Base-by-base conservation (phyloP, 768 basidiomycete genomes). In the Jaapia argillacea region DNA sequence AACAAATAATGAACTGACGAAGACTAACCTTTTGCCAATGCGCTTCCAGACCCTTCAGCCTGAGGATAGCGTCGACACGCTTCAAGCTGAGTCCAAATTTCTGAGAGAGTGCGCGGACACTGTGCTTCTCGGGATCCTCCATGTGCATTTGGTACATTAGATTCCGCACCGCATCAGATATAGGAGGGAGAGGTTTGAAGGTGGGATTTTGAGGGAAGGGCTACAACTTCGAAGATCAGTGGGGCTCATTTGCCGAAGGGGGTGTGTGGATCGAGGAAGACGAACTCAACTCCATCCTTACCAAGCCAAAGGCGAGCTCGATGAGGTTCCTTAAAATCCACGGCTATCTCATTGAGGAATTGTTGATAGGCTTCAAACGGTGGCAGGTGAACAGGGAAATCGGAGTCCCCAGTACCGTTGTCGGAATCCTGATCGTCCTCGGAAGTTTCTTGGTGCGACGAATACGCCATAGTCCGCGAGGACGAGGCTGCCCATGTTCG, bases 161-260 rank as follows among this genome's bases (percentile, higher is more conserved):
- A 1, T 69, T 64, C 35, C 79, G 72, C 31, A 75, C 58, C 5
- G 51, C 56, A 50, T 90, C 75, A 1, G 87, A 83, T 38, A 88
- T 63, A 4, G 90, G 89, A 4, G 76, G 60, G 7, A 84, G 85
- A 4, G 91, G 90, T 51, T 73, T 75, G 63, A 92, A 94, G 1
- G 83, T 77, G 4, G 77, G 77, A 55, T 94, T 93, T 62, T 86
- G 67, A 10, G 87, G 86, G 58, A 92, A 92, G 0, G 88, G 89
- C 88, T 92, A 45, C 14, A 20, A 43, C 7, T n/a, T 25, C 18
- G 20, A 40, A 48, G 24, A 50, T 45, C 43, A 43, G 16, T 45
- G 39, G 49, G 40, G 44, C 28, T 40, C 23, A 49, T 24, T 38
- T 45, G 36, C 24, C 45, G 44, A 21, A 36, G 10, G 22, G 24